phyloP scores from a whole-genome alignment of 78 protist genomes.

The Dictyostelium brefeldianum region DNA sequence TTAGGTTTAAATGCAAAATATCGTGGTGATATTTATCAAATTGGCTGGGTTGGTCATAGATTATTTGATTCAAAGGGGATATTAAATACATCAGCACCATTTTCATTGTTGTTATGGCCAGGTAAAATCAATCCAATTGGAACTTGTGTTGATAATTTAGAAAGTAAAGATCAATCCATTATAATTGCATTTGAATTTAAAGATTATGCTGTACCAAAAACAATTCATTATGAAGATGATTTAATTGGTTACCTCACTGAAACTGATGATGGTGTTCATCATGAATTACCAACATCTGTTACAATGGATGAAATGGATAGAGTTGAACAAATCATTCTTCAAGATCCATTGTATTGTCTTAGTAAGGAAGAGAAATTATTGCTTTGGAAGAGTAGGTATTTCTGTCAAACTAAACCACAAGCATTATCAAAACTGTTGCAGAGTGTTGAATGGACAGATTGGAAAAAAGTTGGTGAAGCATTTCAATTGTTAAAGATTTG shows the following conservation, averaged over 20 bases:
- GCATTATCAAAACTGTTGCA: slow-evolving; percentile 92
- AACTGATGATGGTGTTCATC: background rate
- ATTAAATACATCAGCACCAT: slow-evolving; percentile 57
- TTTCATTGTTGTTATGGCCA: slow-evolving; percentile 64
- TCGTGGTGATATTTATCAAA: slow-evolving; percentile 1
- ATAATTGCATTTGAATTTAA: slow-evolving; percentile 68
- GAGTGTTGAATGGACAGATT: slow-evolving; percentile 86
- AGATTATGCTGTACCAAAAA: slow-evolving; percentile 29
- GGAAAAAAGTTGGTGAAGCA: slow-evolving; percentile 83
- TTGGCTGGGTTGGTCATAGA: slow-evolving; percentile 77
- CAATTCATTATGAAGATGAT: slow-evolving; percentile 20
- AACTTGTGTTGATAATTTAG: slow-evolving; percentile 68
- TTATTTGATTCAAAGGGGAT: slow-evolving; percentile 46
- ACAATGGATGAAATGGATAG: slow-evolving; percentile 21
- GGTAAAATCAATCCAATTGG: slow-evolving; percentile 80
- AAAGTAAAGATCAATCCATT: slow-evolving; percentile 56
- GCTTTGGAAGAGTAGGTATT: slow-evolving; percentile 67
- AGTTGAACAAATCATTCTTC: slow-evolving; percentile 35
- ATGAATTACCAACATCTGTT: background rate
- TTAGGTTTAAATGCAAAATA: slow-evolving; percentile 43
- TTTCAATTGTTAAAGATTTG: slow-evolving; percentile 56
- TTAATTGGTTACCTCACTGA: background rate
- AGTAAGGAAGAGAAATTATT: slow-evolving; percentile 58
- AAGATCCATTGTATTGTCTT: slow-evolving; percentile 76
- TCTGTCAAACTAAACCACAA: slow-evolving; percentile 61